A percentile compares a stretch with the other conserved stretches of the same genome.
phyloP scores from a whole-genome alignment of 169 alveolate genomes.

The Plasmodium fragile region DNA sequence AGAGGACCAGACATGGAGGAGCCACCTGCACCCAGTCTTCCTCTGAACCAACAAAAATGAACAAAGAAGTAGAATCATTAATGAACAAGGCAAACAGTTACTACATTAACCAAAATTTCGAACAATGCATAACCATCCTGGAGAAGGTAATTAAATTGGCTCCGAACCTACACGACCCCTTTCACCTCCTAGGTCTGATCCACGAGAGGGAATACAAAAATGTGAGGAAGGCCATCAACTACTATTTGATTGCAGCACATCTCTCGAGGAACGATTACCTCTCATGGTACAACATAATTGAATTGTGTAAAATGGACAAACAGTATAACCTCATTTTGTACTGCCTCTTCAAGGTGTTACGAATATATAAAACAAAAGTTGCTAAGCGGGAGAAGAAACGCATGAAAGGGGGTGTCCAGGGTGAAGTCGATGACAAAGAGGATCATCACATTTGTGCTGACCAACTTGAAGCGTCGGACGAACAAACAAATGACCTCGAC shows the following conservation, averaged over 20 bases:
- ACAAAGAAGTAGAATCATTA: constrained; percentile 79
- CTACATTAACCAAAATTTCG: constrained; percentile 79
- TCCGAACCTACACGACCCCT: constrained; percentile 92
- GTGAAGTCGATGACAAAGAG: not conserved
- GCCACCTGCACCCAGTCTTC: not conserved
- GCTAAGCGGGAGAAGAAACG: not conserved
- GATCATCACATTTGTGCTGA: not conserved
- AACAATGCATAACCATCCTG: constrained; percentile 78
- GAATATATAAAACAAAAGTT: constrained; percentile 29
- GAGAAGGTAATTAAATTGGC: constrained; percentile 88
- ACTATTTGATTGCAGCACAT: constrained; percentile 92
- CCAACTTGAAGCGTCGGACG: not conserved
- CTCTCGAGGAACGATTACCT: constrained; percentile 86
- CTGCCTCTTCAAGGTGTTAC: constrained; percentile 55
- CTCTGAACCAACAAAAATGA: constrained; percentile 75
- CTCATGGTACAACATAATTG: constrained; percentile 89
- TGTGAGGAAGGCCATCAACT: constrained; percentile 88
- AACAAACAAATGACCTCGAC: not conserved
- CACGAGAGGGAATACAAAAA: constrained; percentile 89
- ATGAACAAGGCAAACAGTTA: constrained; percentile 83
- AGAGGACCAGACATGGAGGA: not conserved
- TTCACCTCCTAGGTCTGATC: constrained; percentile 91
- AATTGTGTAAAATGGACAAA: constrained; percentile 81
- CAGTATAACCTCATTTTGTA: constrained; percentile 33
- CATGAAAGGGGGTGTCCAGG: not conserved